Conservation (phyloP, 2,329 filamentous ascomycete genomes). For the Akanthomyces uredinophilus region DNA sequence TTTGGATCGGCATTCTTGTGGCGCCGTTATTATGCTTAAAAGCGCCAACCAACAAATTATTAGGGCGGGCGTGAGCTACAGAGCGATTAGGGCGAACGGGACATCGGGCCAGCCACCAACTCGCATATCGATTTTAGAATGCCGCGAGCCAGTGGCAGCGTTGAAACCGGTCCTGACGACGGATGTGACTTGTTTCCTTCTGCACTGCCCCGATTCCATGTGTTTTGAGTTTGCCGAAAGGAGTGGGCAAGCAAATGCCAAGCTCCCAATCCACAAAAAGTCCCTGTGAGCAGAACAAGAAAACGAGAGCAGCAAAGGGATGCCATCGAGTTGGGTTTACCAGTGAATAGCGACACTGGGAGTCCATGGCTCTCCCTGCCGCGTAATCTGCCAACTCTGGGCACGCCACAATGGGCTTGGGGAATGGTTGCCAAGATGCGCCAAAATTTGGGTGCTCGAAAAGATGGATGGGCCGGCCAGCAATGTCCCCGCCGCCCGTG, state of each 20-base stretch:
- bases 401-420: constrained; percentile 1
- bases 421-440: constrained; percentile 2
- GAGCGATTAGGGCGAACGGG: too few relatives aligned
- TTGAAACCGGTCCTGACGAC: background rate
- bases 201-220: constrained; percentile 2
- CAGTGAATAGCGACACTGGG: too few relatives aligned
- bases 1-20: background rate
- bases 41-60: background rate
- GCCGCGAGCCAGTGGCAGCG: background rate
- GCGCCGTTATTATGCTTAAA: constrained; percentile 8
- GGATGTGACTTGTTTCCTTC: background rate
- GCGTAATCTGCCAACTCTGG: constrained; percentile 7
- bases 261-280: background rate
- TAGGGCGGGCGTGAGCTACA: too few relatives aligned
- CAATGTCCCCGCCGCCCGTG: background rate
- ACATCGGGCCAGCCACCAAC: background rate
- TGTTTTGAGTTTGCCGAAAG: background rate
- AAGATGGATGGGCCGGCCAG: background rate
- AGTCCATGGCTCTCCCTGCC: background rate
- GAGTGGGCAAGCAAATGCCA: background rate
- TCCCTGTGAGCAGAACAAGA: too few relatives aligned
- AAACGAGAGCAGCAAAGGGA: background rate
- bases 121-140: background rate
- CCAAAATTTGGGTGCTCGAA: background rate
- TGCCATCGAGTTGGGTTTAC: too few relatives aligned